Evolutionary conservation across 441 rosid genomes (phyloP).

Genomic region (Aleurites moluccanus): DNA sequence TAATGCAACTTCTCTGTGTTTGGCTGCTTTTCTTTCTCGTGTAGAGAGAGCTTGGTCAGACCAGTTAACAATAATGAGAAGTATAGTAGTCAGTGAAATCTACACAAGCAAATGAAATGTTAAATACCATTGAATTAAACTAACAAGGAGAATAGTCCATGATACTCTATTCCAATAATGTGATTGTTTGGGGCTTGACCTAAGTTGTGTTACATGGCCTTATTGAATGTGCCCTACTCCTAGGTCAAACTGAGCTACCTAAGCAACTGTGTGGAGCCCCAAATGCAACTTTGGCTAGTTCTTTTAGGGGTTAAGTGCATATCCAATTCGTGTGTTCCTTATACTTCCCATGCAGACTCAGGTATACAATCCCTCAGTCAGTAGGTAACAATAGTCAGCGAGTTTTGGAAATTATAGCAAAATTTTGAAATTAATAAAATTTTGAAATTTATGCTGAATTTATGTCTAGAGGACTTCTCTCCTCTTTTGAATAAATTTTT

Average conservation of each 20-base stretch:
- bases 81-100: constrained; percentile 60
- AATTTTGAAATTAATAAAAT: not conserved
- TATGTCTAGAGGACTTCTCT: not conserved
- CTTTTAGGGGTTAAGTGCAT: not conserved
- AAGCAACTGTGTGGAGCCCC: not conserved
- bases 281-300: not conserved
- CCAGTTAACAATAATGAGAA: constrained; percentile 86
- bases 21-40: constrained; percentile 70
- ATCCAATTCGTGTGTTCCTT: not conserved
- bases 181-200: not conserved
- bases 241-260: not conserved
- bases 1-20: constrained; percentile 86
- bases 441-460: not conserved
- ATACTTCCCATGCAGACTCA: not conserved
- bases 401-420: not conserved
- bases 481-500: not conserved
- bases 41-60: constrained; percentile 85
- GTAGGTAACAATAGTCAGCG: not conserved
- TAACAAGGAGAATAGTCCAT: not conserved
- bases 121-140: constrained; percentile 14
- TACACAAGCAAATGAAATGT: constrained; percentile 38
- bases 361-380: not conserved
- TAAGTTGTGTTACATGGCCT: not conserved
- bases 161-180: not conserved
- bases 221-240: not conserved